These are phyloP conservation scores for Fraxinus albicans DNA, from an alignment of 305 asterid genomes.

Conservation along the genomic window DNA sequence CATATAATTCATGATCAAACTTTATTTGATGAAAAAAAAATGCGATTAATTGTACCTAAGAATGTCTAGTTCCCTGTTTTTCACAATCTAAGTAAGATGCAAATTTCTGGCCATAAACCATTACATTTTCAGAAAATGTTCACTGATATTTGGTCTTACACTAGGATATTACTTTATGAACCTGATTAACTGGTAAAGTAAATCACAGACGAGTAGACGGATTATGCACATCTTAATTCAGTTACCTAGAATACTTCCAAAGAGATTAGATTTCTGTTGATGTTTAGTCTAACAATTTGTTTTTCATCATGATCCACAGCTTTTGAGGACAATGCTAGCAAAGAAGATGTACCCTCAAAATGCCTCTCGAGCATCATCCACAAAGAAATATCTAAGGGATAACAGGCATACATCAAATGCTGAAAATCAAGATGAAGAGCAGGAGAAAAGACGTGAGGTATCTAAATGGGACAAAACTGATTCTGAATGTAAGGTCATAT, in stretches of 20 bases:
- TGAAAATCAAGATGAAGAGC: constrained; percentile 39
- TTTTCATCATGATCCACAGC: constrained; percentile 38
- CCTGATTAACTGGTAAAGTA: neutral
- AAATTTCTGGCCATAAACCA: neutral
- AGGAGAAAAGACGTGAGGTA: constrained; percentile 29
- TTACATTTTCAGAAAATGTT: neutral
- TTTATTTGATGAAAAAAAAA: no score
- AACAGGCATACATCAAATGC: constrained; percentile 24
- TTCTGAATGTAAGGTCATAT: constrained; percentile 66
- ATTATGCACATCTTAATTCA: neutral
- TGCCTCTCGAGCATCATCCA: constrained; percentile 43
- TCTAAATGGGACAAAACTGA: constrained; percentile 85
- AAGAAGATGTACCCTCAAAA: constrained; percentile 57
- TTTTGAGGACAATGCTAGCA: constrained; percentile 73
- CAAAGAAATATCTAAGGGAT: constrained; percentile 54
- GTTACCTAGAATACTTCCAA: neutral
- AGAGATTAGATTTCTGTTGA: neutral
- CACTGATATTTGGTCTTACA: neutral
- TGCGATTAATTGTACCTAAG: neutral
- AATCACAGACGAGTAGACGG: neutral
- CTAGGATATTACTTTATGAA: neutral
- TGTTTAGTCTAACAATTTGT: neutral
- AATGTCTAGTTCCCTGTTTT: neutral
- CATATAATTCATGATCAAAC: neutral
- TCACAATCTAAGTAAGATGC: neutral